Conservation (phyloP, 129 eudicot species). For the Escallonia herrerae region DNA sequence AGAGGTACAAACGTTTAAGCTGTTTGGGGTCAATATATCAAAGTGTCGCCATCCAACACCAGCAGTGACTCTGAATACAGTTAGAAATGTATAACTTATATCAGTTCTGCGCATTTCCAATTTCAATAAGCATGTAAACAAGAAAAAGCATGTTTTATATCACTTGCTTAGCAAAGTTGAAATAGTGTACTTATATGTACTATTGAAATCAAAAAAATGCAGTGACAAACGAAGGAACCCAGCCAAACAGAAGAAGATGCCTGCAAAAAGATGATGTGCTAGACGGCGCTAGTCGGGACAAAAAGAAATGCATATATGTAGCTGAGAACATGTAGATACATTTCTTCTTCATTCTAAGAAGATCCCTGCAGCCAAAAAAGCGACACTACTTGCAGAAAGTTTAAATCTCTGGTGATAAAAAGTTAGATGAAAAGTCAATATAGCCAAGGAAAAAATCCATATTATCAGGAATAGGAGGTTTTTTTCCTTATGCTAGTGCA, state of each 20-base stretch:
- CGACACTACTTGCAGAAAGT: too few relatives aligned
- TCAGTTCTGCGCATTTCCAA: not conserved
- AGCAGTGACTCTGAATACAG: too few relatives aligned
- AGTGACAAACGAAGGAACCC: not conserved
- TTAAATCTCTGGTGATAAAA: too few relatives aligned
- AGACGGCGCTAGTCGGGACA: not conserved
- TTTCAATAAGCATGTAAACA: not conserved
- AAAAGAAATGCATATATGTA: not conserved
- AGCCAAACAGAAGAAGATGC: not conserved
- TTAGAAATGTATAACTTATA: not conserved
- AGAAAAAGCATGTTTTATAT: not conserved
- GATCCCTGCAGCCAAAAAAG: not conserved
- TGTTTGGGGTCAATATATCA: constrained; percentile 14
- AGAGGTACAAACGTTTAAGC: not conserved
- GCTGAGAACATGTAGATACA: not conserved
- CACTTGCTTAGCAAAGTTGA: not conserved
- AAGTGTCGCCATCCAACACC: not conserved
- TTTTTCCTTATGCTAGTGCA: too few relatives aligned
- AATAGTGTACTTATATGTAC: not conserved
- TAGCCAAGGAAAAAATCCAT: too few relatives aligned
- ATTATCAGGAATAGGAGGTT: too few relatives aligned
- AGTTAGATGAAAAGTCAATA: too few relatives aligned
- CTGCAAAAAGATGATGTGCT: not conserved
- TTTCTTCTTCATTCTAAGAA: not conserved
- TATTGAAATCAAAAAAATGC: too few relatives aligned